Evolutionary conservation across 164 flowering plant genomes (phyloP), one percentile per base, ranked within the genome.

Genomic region (Aristolochia californica): DNA sequence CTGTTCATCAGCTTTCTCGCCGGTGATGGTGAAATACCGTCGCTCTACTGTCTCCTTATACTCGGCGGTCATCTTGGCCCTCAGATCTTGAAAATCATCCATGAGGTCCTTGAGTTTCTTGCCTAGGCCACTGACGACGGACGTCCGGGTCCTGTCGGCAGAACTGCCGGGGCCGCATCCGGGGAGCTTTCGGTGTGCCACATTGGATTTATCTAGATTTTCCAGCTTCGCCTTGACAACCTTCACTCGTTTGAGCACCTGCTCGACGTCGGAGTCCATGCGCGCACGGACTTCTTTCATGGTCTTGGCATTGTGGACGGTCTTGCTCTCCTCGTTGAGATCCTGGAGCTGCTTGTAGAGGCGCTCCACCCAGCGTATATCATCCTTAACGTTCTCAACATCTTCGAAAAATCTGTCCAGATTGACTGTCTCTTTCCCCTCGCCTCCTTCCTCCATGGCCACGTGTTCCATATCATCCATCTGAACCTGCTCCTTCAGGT

Each of bases 351-450:
- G 56, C 43, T 56, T 59, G 40, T 68, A 67, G 14, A 73, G 43
- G 22, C 40, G 40, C 14, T 76, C 80, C 3, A 76, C 53, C 49
- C 58, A 75, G 23, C 60, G 57, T 4, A 73, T 56, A 18, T 76
- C 80, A 3, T 73, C 73, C 24, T 76, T 73, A 45, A 76, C 59
- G 0, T 45, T 56, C 52, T 73, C 80, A 0, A 73, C 77, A 18
- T 76, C 80, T 24, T 65, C 62, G 67, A 73, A 76, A 66, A 76
- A 76, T 56, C 66, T 70, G 63, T 73, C 75, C 1, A 76, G 69
- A 43, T 76, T 73, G 22, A 54, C 51, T 13, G 20, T 44, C 27
- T 17, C 40, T 27, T 43, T 28, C 50, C 17, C 51, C 28, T 27
- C 57, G 17, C 23, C 48, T 9, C 20, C 49, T 1, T 20, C 57